Conservation (phyloP, 1,139 yeast genomes). For the Sugiyamaella xylanicola region DNA sequence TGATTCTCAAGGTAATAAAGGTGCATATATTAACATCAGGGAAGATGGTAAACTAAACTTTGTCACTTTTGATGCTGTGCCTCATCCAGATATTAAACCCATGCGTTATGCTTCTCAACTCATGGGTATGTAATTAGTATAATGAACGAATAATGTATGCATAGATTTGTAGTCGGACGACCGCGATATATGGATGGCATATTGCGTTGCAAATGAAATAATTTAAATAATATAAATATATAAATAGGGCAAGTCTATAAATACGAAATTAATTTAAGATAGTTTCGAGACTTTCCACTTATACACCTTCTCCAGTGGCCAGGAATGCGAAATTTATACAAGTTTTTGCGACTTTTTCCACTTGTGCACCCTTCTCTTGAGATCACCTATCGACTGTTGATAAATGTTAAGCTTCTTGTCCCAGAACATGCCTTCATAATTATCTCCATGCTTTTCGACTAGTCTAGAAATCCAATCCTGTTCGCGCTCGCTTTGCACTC, state of each 20-base stretch:
- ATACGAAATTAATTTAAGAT: too few relatives aligned
- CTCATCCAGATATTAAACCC: constrained; percentile 90
- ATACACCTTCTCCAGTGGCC: too few relatives aligned
- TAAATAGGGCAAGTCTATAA: not conserved
- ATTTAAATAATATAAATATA: not conserved
- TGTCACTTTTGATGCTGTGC: constrained; percentile 72
- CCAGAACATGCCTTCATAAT: constrained; percentile 88
- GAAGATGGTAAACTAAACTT: constrained; percentile 59
- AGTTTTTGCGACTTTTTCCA: constrained; percentile 55
- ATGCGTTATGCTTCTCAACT: constrained; percentile 77
- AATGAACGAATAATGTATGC: constrained; percentile 12
- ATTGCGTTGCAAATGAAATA: not conserved
- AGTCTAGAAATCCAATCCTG: constrained; percentile 67
- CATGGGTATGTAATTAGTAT: constrained; percentile 33
- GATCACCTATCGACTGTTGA: constrained; percentile 85
- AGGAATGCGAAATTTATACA: too few relatives aligned
- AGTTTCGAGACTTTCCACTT: too few relatives aligned
- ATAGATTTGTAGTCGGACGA: too few relatives aligned
- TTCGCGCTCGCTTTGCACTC: constrained; percentile 73
- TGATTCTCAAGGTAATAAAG: constrained; percentile 86
- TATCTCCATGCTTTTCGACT: constrained; percentile 80
- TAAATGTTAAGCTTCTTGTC: constrained; percentile 80
- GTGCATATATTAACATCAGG: constrained; percentile 76
- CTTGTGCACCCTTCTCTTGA: constrained; percentile 64
- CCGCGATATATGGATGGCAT: too few relatives aligned